phyloP scores from a whole-genome alignment of 768 basidiomycete genomes.

The Xerocomellus amylosporus region DNA sequence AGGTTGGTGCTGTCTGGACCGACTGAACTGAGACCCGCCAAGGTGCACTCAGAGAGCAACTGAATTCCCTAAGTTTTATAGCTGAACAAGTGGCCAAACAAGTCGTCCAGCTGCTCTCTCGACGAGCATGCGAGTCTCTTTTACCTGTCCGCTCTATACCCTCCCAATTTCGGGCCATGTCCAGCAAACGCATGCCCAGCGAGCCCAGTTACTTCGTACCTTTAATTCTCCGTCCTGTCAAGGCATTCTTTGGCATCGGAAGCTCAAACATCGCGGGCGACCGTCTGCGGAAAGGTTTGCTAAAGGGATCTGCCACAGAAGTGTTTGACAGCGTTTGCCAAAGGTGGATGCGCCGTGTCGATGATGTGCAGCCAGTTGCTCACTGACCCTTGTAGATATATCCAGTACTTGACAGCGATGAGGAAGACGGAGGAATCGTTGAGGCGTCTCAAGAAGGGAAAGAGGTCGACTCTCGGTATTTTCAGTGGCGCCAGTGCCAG shows the following conservation, averaged over 20 bases:
- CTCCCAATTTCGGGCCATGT: constrained; percentile 85
- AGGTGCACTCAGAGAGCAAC: constrained; percentile 57
- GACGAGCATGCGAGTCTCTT: constrained; percentile 82
- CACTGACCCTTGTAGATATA: constrained; percentile 52
- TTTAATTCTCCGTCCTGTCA: constrained; percentile 76
- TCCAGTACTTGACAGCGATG: constrained; percentile 74
- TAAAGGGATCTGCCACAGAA: constrained; percentile 50
- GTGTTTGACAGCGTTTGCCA: constrained; percentile 73
- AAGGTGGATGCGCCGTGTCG: constrained; percentile 39
- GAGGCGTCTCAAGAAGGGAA: constrained; percentile 81
- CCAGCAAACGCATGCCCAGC: constrained; percentile 64
- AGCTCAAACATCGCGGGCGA: constrained; percentile 56
- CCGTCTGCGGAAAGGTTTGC: constrained; percentile 52
- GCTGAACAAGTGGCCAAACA: constrained; percentile 60
- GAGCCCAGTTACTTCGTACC: constrained; percentile 88
- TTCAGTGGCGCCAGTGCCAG: constrained; percentile 55
- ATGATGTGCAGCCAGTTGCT: not conserved
- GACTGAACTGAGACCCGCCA: not conserved
- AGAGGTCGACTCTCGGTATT: constrained; percentile 74
- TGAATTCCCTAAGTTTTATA: constrained; percentile 49
- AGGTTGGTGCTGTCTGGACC: not conserved
- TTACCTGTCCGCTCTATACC: constrained; percentile 85
- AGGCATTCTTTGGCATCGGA: constrained; percentile 67
- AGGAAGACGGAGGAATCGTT: constrained; percentile 92
- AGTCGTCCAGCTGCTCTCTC: constrained; percentile 66